Evolutionary conservation across 306 rosid genomes (phyloP), one percentile per base, ranked within the genome.

Genomic region (Fagus sylvatica): DNA sequence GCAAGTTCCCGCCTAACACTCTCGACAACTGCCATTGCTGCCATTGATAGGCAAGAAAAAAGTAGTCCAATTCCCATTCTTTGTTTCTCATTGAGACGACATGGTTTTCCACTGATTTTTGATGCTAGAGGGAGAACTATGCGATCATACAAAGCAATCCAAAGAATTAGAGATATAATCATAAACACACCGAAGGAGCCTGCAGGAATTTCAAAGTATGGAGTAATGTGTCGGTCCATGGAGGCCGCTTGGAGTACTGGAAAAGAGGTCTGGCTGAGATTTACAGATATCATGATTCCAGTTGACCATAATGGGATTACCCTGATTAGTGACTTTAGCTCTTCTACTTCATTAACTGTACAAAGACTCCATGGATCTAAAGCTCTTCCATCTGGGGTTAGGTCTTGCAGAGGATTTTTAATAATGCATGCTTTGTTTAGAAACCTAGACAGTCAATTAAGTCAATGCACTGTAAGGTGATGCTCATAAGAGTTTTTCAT

Each of bases 401-500:
- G 39, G 36, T 41, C 67, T 42, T 65, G 59, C 32, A 68, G 76
- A 0, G 74, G 81, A 57, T 81, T 74, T 22, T 30, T 83, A 41
- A 79, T 76, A 6, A 85, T 54, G 79, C 93, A 89, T 40, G 93
- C 93, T 81, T 89, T 87, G 83, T 87, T 87, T 54, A 87, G 73
- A 13, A 74, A 89, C 76, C 86, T 82, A 40, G 49, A 8, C 33
- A 73, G 41, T 68, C 73, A 43, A 61, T 61, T 7, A 32, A 61
- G 17, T 61, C 16, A 33, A 61, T 7, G 64, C 64, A 57, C 4
- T 4, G 41, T 32, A 32, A 61, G 68, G n/a, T 61, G 40, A 61
- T 61, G 68, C 40, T 33, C 40, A 33, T 61, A 12, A 12, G 2
- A 61, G 19, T 11, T 30, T 61, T 61, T 9, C 12, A 4, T 3